Percentiles rank a stretch among this genome's conserved stretches.
These are phyloP conservation scores for Candida labiduridarum DNA, from an alignment of 1,139 yeast species.

Conservation along the genomic window DNA sequence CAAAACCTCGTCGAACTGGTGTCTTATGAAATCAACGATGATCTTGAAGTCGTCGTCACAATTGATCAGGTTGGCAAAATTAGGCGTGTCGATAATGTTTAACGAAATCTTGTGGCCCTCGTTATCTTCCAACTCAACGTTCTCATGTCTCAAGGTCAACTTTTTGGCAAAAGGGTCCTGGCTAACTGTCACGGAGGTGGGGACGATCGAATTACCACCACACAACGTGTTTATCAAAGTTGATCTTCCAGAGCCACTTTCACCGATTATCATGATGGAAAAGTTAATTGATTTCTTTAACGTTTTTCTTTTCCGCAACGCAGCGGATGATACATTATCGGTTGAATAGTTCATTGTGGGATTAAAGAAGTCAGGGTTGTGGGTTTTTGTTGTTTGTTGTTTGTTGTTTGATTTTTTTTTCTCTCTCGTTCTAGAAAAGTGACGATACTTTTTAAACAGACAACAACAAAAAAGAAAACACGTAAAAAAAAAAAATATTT, in stretches of 20 bases:
- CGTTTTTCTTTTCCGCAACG: slow-evolving; percentile 59
- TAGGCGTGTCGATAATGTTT: slow-evolving; percentile 64
- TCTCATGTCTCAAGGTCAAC: slow-evolving; percentile 49
- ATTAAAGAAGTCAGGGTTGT: not conserved
- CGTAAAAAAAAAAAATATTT: not conserved
- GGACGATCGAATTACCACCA: slow-evolving; percentile 71
- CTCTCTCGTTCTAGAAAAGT: not conserved
- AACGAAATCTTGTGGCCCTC: slow-evolving; percentile 53
- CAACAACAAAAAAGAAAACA: not conserved
- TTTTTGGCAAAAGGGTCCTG: slow-evolving; percentile 48
- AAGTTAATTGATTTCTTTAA: slow-evolving; percentile 56
- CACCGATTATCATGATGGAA: slow-evolving; percentile 62
- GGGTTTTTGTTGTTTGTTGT: not conserved
- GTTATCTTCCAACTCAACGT: slow-evolving; percentile 53
- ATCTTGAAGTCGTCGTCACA: slow-evolving; percentile 48
- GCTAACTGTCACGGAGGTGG: slow-evolving; percentile 38
- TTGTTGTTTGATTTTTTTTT: not conserved
- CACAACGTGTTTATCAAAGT: slow-evolving; percentile 71
- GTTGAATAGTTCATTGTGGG: slow-evolving; percentile 15
- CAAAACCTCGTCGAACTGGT: slow-evolving; percentile 51
- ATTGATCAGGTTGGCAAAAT: slow-evolving; percentile 71
- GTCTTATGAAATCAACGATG: slow-evolving; percentile 51
- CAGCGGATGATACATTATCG: slow-evolving; percentile 27
- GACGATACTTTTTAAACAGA: not conserved
- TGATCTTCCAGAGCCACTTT: slow-evolving; percentile 62